phyloP scores from a whole-genome alignment of 2,329 filamentous ascomycete species.

The Diaporthe velutina region DNA sequence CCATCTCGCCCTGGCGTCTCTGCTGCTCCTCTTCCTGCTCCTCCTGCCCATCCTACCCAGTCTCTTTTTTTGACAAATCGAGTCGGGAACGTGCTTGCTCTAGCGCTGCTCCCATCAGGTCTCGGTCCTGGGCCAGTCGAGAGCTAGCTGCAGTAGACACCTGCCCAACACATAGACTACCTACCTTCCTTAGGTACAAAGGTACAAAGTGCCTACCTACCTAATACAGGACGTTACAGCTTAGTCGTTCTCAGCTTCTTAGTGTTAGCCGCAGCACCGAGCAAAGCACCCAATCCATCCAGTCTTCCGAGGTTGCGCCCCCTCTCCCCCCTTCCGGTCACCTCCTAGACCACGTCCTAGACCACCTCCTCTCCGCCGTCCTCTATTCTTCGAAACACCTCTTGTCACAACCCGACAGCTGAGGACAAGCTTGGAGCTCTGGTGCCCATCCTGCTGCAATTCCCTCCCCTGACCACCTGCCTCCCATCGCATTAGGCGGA shows the following conservation, averaged over 20 bases:
- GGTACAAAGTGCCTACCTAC: neutral
- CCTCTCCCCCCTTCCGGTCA: slow-evolving; percentile 27
- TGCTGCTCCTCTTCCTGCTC: slow-evolving; percentile 7
- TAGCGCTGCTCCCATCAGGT: slow-evolving; percentile 19
- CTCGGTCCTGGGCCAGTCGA: slow-evolving; percentile 20
- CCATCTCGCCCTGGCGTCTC: neutral
- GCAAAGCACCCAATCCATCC: slow-evolving; percentile 28
- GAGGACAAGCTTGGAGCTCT: slow-evolving; percentile 53
- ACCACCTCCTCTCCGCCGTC: slow-evolving; percentile 43
- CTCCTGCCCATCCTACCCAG: slow-evolving; percentile 12
- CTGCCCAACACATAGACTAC: neutral
- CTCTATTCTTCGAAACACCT: slow-evolving; percentile 56
- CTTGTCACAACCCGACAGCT: slow-evolving; percentile 55
- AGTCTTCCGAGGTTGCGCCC: slow-evolving; percentile 30
- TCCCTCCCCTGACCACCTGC: slow-evolving; percentile 23
- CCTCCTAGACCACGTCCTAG: slow-evolving; percentile 42
- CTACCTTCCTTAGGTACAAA: neutral
- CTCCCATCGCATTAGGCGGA: slow-evolving; percentile 40
- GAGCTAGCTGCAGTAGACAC: slow-evolving; percentile 12
- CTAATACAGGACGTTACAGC: neutral
- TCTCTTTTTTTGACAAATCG: slow-evolving; percentile 8
- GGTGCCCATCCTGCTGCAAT: slow-evolving; percentile 30
- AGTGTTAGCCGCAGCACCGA: slow-evolving; percentile 30
- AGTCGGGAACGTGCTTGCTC: slow-evolving; percentile 19
- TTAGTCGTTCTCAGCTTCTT: slow-evolving; percentile 27